Conservation (phyloP, 2,329 filamentous ascomycete genomes). For the Cordyceps farinosa region DNA sequence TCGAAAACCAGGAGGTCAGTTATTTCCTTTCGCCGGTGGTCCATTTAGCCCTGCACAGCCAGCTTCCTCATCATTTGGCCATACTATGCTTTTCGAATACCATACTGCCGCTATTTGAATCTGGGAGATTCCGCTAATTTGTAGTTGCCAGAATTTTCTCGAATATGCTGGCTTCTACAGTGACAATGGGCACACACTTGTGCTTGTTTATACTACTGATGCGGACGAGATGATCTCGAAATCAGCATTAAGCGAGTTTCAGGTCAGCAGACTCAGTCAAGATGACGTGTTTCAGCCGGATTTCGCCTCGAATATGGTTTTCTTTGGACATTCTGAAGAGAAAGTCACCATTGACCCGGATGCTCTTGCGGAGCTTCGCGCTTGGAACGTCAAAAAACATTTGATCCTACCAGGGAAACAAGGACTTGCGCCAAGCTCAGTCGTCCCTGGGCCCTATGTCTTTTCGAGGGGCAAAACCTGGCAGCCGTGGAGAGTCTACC, state of each 20-base stretch:
- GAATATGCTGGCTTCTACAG: background rate
- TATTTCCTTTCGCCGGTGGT: background rate
- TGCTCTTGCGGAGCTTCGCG: background rate
- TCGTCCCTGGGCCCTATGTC: constrained; percentile 13
- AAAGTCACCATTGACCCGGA: background rate
- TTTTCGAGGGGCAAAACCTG: constrained; percentile 6
- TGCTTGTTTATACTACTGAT: background rate
- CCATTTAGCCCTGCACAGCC: background rate
- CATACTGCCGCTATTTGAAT: background rate
- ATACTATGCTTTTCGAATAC: no score
- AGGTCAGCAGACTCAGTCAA: background rate
- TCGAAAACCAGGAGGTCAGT: background rate
- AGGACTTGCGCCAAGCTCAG: background rate
- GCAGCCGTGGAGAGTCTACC: constrained; percentile 17
- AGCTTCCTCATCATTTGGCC: background rate
- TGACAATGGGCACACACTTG: background rate
- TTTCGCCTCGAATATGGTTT: background rate
- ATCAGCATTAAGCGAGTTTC: background rate
- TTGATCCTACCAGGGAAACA: background rate
- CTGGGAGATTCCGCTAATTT: background rate
- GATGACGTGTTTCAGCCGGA: background rate
- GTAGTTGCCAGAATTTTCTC: background rate
- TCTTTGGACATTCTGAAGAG: background rate
- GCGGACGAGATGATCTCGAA: background rate
- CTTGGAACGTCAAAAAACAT: background rate